phyloP scores from a whole-genome alignment of 805 yeast genomes.

The Brettanomyces sp. region DNA sequence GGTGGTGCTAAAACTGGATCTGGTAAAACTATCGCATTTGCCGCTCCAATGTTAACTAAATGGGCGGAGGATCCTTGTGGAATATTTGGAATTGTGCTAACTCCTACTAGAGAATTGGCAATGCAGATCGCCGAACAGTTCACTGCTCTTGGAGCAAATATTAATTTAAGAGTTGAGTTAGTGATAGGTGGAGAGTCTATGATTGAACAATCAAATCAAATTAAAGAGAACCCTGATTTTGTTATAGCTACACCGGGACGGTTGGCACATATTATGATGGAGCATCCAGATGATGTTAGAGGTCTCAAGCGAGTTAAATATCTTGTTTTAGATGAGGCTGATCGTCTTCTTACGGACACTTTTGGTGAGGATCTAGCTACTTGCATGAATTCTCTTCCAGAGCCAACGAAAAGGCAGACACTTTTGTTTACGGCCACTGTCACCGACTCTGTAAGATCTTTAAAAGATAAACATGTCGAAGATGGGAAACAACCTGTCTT shows the following conservation, averaged over 20 bases:
- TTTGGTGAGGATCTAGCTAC: conserved; percentile 70
- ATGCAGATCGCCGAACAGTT: conserved; percentile 96
- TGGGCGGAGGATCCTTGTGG: conserved; percentile 97
- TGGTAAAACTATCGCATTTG: conserved; percentile 96
- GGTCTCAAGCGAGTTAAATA: conserved; percentile 74
- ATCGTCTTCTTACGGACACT: conserved; percentile 74
- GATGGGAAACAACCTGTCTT: conserved; percentile 50
- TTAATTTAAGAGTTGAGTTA: conserved; percentile 76
- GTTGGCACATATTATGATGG: conserved; percentile 76
- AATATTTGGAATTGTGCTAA: conserved; percentile 76
- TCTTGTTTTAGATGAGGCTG: conserved; percentile 93
- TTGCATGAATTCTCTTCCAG: conserved; percentile 67
- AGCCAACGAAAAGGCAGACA: conserved; percentile 70
- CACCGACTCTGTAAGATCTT: conserved; percentile 79
- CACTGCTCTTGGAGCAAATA: conserved; percentile 80
- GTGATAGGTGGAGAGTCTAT: conserved; percentile 95
- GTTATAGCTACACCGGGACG: conserved; percentile 97
- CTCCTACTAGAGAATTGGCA: conserved; percentile 93
- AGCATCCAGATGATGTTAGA: conserved; percentile 79
- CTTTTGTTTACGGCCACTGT: conserved; percentile 91
- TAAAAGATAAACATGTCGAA: conserved; percentile 55
- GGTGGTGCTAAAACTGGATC: conserved; percentile 99
- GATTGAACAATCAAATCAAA: conserved; percentile 74
- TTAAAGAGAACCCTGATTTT: conserved; percentile 83
- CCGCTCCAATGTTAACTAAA: conserved; percentile 88